Percentiles rank a stretch among this genome's conserved stretches.
phyloP scores from a whole-genome alignment of 2,329 filamentous ascomycete genomes.

The Phyllosticta citribraziliensis region DNA sequence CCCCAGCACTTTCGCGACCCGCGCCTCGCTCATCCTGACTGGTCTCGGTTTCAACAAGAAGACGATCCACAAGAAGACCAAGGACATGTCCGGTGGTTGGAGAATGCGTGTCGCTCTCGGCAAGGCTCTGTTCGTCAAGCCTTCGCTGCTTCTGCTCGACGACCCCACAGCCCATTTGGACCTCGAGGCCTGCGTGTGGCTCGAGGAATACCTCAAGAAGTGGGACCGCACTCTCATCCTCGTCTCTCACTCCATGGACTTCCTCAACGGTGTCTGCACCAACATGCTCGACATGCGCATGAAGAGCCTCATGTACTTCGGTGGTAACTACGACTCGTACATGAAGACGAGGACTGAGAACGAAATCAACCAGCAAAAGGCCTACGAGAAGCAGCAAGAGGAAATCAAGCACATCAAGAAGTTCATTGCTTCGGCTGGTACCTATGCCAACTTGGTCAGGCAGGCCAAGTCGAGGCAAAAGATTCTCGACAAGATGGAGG shows the following conservation, averaged over 20 bases:
- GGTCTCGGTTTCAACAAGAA: constrained; percentile 98
- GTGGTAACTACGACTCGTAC: constrained; percentile 98
- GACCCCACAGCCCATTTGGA: constrained; percentile 99
- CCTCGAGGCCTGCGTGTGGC: constrained; percentile 97
- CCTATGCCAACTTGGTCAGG: constrained; percentile 96
- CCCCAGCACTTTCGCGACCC: constrained; percentile 89
- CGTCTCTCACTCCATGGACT: constrained; percentile 97
- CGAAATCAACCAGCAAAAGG: constrained; percentile 98
- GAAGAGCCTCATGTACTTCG: constrained; percentile 88
- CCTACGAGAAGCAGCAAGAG: constrained; percentile 97
- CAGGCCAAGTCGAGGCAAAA: constrained; percentile 99
- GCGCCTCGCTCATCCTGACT: constrained; percentile 91
- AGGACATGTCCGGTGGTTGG: constrained; percentile 99
- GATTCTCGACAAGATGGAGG: constrained; percentile 99
- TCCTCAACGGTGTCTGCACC: constrained; percentile 96
- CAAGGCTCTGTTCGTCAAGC: constrained; percentile 98
- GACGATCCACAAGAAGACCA: constrained; percentile 98
- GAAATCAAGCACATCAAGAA: constrained; percentile 99
- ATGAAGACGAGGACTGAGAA: constrained; percentile 88
- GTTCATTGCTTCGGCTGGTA: constrained; percentile 99
- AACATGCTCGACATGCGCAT: constrained; percentile 98
- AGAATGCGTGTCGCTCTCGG: constrained; percentile 97
- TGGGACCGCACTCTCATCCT: constrained; percentile 96
- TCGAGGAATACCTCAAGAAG: constrained; percentile 99
- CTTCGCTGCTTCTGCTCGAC: constrained; percentile 87